Conservation (phyloP, 345 rosid genomes). For the Salix brachista region DNA sequence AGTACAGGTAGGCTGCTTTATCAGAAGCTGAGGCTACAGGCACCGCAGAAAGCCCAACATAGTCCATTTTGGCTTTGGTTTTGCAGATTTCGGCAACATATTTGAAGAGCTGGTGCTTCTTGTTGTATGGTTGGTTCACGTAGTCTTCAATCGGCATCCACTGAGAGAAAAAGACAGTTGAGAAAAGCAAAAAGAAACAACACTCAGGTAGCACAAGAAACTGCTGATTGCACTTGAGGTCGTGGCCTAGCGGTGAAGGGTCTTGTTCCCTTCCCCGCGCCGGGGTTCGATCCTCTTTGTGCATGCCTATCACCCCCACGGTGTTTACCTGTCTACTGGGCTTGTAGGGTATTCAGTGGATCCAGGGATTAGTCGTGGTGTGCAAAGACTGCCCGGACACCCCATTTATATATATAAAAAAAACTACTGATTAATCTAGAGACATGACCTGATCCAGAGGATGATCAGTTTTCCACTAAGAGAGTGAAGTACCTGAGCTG, state of each 20-base stretch:
- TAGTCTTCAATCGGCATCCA: constrained; percentile 79
- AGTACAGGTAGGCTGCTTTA: constrained; percentile 42
- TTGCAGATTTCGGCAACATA: constrained; percentile 54
- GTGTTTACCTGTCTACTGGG: too few species aligned
- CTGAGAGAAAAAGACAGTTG: constrained; percentile 22
- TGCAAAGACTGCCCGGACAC: too few species aligned
- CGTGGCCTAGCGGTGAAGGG: too few species aligned
- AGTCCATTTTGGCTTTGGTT: constrained; percentile 37
- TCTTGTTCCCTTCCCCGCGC: too few species aligned
- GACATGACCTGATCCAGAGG: not conserved
- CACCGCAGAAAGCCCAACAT: constrained; percentile 50
- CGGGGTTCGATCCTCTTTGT: too few species aligned
- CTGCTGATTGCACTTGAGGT: not conserved
- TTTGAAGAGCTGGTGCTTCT: constrained; percentile 40
- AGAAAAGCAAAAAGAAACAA: not conserved
- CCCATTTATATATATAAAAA: too few species aligned
- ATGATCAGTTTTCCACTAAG: not conserved
- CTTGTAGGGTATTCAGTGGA: too few species aligned
- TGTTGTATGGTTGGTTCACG: constrained; percentile 51
- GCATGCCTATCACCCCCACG: too few species aligned
- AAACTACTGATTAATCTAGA: not conserved
- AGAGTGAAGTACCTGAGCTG: constrained; percentile 43
- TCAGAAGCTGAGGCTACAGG: constrained; percentile 44
- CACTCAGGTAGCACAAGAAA: not conserved
- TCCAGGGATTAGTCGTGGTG: too few species aligned